Conservation (phyloP, 441 rosid species). For the Rhodomyrtus psidioides region DNA sequence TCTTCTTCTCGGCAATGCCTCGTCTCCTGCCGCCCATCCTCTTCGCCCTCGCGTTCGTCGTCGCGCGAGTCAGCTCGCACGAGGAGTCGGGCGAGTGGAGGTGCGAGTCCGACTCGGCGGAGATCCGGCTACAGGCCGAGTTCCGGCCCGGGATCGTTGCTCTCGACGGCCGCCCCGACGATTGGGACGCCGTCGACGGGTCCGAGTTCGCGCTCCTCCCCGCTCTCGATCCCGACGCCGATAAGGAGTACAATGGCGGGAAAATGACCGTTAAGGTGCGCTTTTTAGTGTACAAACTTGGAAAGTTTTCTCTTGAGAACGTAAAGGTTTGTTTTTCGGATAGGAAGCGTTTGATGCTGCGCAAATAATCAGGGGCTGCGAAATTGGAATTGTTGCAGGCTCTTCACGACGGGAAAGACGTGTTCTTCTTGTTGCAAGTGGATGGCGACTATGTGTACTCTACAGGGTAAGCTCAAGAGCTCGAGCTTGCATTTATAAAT, state of each 20-base stretch:
- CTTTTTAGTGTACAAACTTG: neutral
- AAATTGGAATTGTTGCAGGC: conserved; percentile 36
- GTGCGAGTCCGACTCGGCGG: conserved; percentile 54
- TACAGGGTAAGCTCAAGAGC: conserved; percentile 46
- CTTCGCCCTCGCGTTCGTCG: neutral
- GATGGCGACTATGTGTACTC: conserved; percentile 74
- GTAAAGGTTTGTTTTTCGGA: neutral
- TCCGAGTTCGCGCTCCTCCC: conserved; percentile 73
- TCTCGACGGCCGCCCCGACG: conserved; percentile 76
- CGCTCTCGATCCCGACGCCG: conserved; percentile 82
- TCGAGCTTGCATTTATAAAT: neutral
- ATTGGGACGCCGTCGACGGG: conserved; percentile 73
- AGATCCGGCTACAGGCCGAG: conserved; percentile 49
- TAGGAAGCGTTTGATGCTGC: neutral
- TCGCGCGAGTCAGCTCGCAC: conserved; percentile 39
- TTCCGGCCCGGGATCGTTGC: conserved; percentile 71
- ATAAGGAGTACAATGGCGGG: conserved; percentile 61
- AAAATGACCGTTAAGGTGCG: conserved; percentile 84
- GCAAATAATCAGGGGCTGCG: neutral
- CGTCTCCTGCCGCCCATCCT: neutral
- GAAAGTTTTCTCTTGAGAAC: neutral
- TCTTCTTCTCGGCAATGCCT: neutral
- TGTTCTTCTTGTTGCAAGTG: conserved; percentile 78
- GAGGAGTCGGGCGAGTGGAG: conserved; percentile 82
- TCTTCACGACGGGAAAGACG: conserved; percentile 74